Evolutionary conservation across 768 basidiomycete species (phyloP).

Genomic region (Trametes elegans): DNA sequence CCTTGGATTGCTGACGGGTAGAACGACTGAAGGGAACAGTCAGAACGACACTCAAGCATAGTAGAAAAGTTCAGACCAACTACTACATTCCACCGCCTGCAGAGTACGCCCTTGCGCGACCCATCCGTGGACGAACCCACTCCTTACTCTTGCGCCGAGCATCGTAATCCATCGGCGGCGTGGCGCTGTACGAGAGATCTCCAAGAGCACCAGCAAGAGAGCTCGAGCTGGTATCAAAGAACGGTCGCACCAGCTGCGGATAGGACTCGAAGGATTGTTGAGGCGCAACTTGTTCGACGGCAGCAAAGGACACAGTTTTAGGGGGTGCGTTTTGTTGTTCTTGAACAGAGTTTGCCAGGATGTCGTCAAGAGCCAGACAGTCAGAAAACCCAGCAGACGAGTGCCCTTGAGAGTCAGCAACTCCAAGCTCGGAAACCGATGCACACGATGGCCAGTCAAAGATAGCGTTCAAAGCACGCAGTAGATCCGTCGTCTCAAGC

Average conservation of each 20-base stretch:
- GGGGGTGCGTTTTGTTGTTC: not conserved
- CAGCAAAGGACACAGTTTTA: conserved; percentile 9
- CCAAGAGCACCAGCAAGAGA: conserved; percentile 18
- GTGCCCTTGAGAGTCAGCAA: not conserved
- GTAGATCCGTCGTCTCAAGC: not conserved
- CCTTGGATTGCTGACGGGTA: no score
- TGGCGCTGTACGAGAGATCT: not conserved
- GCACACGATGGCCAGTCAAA: not conserved
- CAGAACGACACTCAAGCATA: no score
- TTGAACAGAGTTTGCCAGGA: conserved; percentile 23
- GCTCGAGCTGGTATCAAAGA: conserved; percentile 11
- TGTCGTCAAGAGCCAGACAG: conserved; percentile 22
- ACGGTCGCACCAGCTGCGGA: not conserved
- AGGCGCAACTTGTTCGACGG: not conserved
- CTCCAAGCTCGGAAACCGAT: not conserved
- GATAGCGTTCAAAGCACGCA: not conserved
- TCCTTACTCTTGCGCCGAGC: not conserved
- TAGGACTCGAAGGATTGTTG: not conserved
- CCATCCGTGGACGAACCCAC: conserved; percentile 15
- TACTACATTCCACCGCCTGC: conserved; percentile 15
- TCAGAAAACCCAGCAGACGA: not conserved
- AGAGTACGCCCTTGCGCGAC: conserved; percentile 15
- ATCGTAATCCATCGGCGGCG: no score
- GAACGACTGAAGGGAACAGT: no score
- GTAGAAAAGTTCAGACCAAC: not conserved